These are phyloP conservation scores for Cinnamomum micranthum DNA, from an alignment of 164 flowering plant genomes.

Conservation along the genomic window DNA sequence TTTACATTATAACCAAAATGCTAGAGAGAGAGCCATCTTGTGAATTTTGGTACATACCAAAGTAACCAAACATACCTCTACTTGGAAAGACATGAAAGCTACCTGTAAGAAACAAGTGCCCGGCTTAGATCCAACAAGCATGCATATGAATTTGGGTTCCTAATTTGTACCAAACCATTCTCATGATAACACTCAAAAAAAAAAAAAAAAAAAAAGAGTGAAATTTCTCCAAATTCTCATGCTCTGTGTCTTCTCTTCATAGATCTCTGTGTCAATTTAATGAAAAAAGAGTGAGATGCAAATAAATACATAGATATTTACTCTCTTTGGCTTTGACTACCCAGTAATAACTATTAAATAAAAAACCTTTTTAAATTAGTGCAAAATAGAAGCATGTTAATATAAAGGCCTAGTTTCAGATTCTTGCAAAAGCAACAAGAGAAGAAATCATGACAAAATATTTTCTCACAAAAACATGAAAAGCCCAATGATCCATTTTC, in stretches of 20 bases:
- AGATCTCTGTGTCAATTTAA: neutral
- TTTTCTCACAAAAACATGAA: neutral
- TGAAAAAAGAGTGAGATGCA: neutral
- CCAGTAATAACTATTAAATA: neutral
- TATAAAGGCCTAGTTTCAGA: neutral
- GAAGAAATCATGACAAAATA: neutral
- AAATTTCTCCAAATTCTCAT: neutral
- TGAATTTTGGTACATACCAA: neutral
- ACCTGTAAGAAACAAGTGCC: slow-evolving; percentile 38
- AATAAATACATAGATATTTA: no score
- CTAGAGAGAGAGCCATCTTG: neutral
- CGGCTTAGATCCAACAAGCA: slow-evolving; percentile 32
- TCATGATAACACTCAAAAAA: slow-evolving; percentile 15
- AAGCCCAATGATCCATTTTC: neutral
- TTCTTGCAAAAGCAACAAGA: neutral
- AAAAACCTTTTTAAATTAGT: neutral
- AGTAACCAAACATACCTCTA: neutral
- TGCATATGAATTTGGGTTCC: slow-evolving; percentile 43
- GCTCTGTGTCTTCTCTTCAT: neutral
- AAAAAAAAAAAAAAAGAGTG: no score
- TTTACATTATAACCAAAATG: no score
- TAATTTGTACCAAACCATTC: slow-evolving; percentile 30
- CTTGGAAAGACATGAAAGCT: neutral
- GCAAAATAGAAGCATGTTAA: neutral
- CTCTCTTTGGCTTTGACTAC: neutral